Base-by-base conservation (phyloP, 371 early-diverging fungal genomes). In the Mucor plumbeus region DNA sequence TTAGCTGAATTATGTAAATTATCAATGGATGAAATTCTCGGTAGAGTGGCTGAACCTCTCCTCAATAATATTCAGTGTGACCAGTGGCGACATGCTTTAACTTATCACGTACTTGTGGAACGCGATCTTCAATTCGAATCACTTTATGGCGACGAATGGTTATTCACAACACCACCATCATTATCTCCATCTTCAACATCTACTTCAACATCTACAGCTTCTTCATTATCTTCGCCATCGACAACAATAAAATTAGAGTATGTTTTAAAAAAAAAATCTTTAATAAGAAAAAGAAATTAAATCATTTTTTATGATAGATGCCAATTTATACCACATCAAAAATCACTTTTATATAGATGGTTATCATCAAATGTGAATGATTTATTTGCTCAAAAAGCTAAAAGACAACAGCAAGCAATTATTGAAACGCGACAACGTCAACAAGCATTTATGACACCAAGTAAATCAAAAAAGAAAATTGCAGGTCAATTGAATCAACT, bases 361-460 rank as follows among this genome's bases (percentile, higher is more conserved):
- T 21, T 69, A 14, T 69, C 69, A 2, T 64, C 60, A n/a, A 53
- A 63, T 43, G 47, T 47, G 11, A 59, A 26, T 14, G 59, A 26
- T 17, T 17, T 31, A 41, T 64, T 39, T 40, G 54, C 59, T 7
- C 34, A 50, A 53, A 59, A 38, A 19, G 50, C 47, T 15, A 70
- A 69, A 62, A 67, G 34, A 61, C 79, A 82, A 58, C 82, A 82
- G 64, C 76, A 77, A 48, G 82, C 82, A 1, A 82, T 82, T 40
- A 82, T 82, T 64, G 76, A 72, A 59, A 75, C 77, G 53, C 72
- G 81, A 31, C 78, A 73, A 69, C 67, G 69, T 14, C 68, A 65
- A 65, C n/a, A 44, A 13, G 64, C 61, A n/a, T 67, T 66, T 50
- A 21, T 39, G 33, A 38, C 43, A 15, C 54, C 64, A 54, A 54